Base-by-base conservation (phyloP, 176 grass and related monocot species). In the Rhynchospora tenuis region DNA sequence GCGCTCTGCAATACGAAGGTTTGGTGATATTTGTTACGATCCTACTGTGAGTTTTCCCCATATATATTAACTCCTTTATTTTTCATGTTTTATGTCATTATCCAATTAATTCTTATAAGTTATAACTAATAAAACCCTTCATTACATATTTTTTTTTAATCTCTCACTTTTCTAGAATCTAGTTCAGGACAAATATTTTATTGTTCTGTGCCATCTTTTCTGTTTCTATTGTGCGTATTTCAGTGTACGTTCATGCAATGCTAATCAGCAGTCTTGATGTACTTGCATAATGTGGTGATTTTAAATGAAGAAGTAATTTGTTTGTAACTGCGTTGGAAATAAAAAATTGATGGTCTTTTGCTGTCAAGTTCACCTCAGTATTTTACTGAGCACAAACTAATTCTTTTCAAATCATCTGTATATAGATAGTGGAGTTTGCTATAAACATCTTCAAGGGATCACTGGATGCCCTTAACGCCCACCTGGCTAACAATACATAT, bases 401-500 rank as follows among this genome's bases (percentile, higher is more conserved):
- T 76, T 27, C 2, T 60, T 50, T 31, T 63, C 14, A 26, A n/a
- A 22, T 31, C 64, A 10, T 52, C 11, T 38, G 48, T 81, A 31
- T 80, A 11, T 82, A 97, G 94, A 83, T 63, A 9, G 92, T 92
- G 59, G 90, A 94, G 87, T 0, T 46, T 29, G 64, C 59, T 9
- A 89, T 94, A 54, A 57, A 80, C 0, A 23, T 50, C 23, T 94
- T 94, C 65, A 97, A 97, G 88, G 89, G 90, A 84, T 59, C 92
- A 56, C 69, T 97, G 13, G 86, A 62, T 79, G 87, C 90, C 24
- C 83, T 94, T 3, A 92, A 89, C 80, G 92, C 86, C 19, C 87
- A 97, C 79, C 85, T 97, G 31, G 81, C 94, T 11, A 89, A 83
- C 48, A 90, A 85, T 70, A 97, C 92, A 82, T 97, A 85, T 67